Conservation (phyloP, 768 basidiomycete genomes). For the Phanerodontia chrysosporium region DNA sequence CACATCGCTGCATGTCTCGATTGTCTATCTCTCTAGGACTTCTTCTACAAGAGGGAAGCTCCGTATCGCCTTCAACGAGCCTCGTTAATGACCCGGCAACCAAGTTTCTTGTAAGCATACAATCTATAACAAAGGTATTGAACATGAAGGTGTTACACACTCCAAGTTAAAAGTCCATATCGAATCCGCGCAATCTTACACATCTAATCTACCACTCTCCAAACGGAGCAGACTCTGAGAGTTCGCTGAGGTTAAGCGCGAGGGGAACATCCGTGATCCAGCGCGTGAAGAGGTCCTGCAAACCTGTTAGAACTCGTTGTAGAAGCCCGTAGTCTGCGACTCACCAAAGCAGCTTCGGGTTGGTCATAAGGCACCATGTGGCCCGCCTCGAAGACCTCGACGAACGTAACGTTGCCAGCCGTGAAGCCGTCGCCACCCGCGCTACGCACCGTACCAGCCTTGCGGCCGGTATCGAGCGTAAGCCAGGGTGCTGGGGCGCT, state of each 20-base stretch:
- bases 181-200: too few relatives aligned
- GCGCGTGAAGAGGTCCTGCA: conserved; percentile 53
- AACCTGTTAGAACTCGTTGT: conserved; percentile 1
- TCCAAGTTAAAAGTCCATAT: too few relatives aligned
- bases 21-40: too few relatives aligned
- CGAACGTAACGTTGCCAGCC: conserved; percentile 85
- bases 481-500: conserved; percentile 54
- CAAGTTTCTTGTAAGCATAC: too few relatives aligned
- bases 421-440: conserved; percentile 61
- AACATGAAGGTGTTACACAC: too few relatives aligned
- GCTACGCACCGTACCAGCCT: conserved; percentile 65
- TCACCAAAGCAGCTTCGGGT: conserved; percentile 77
- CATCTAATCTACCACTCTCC: conserved; percentile 15
- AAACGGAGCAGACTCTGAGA: conserved; percentile 8
- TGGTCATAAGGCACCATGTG: conserved; percentile 93
- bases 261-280: conserved; percentile 55
- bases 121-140: too few relatives aligned
- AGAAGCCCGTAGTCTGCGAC: conserved; percentile 19
- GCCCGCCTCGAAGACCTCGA: conserved; percentile 75
- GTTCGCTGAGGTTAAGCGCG: conserved; percentile 19
- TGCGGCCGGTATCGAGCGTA: conserved; percentile 44
- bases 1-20: too few relatives aligned
- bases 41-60: too few relatives aligned
- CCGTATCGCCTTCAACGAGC: too few relatives aligned
- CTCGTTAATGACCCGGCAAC: too few relatives aligned